Percentiles rank a stretch among this genome's conserved stretches.
phyloP scores from a whole-genome alignment of 208 protist species.

The Balamuthia mandrillaris region DNA sequence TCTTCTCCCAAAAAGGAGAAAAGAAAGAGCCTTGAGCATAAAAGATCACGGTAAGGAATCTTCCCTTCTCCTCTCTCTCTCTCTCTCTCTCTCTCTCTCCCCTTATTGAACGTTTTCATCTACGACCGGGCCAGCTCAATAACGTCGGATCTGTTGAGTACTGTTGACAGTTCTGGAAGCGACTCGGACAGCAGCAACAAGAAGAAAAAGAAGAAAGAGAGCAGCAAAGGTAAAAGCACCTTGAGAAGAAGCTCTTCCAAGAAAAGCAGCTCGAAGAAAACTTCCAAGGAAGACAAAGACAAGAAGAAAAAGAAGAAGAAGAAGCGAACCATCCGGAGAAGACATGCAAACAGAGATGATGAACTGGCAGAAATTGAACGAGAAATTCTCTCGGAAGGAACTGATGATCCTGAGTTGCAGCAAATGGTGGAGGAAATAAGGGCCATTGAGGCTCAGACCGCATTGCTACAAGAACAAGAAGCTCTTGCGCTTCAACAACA shows the following conservation, averaged over 20 bases:
- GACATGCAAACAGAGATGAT: background rate
- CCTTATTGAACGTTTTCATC: too few relatives aligned
- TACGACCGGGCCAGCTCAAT: too few relatives aligned
- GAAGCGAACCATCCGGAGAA: background rate
- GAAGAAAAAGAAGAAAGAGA: background rate
- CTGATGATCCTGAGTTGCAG: background rate
- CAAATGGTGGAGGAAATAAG: slow-evolving; percentile 33
- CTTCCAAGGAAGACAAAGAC: background rate
- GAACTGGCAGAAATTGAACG: slow-evolving; percentile 12
- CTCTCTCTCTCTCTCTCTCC: too few relatives aligned
- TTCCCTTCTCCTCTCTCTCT: too few relatives aligned
- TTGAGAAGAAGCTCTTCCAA: background rate
- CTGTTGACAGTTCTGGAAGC: background rate
- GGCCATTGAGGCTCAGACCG: background rate
- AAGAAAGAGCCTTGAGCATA: too few relatives aligned
- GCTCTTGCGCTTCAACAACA: too few relatives aligned
- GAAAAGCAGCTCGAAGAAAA: background rate
- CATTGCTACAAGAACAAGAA: too few relatives aligned
- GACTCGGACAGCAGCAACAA: background rate
- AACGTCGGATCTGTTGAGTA: too few relatives aligned
- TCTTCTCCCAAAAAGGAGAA: background rate
- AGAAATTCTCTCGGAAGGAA: background rate
- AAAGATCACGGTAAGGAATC: too few relatives aligned
- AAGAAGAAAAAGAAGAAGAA: slow-evolving; percentile 1
- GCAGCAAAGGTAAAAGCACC: background rate